phyloP scores from a whole-genome alignment of 306 rosid species.

The Datisca glomerata region DNA sequence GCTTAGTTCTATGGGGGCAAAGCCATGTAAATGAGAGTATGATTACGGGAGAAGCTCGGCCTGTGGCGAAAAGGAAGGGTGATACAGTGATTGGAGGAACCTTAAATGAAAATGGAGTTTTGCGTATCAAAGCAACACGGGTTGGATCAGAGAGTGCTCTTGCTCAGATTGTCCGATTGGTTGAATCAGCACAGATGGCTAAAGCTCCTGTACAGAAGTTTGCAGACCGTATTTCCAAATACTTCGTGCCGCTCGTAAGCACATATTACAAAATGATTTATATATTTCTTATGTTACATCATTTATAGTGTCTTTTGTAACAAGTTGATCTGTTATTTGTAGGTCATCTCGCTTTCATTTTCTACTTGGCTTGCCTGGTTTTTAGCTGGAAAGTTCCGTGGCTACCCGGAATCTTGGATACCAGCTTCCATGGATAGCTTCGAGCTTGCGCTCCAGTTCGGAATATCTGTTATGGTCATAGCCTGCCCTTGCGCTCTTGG shows the following conservation, averaged over 20 bases:
- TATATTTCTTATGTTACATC: no score
- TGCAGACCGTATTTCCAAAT: constrained; percentile 65
- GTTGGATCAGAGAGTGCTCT: constrained; percentile 84
- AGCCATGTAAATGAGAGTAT: constrained; percentile 89
- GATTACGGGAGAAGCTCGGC: constrained; percentile 87
- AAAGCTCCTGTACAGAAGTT: constrained; percentile 85
- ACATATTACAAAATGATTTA: not conserved
- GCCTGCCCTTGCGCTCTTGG: constrained; percentile 93
- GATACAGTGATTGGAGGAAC: constrained; percentile 93
- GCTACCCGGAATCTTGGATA: constrained; percentile 48
- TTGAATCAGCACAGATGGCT: constrained; percentile 82
- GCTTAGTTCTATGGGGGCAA: constrained; percentile 57
- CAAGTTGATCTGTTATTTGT: no score
- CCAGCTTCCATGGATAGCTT: constrained; percentile 61
- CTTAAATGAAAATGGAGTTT: constrained; percentile 67
- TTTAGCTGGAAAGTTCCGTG: constrained; percentile 33
- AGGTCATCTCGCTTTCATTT: no score
- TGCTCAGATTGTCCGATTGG: constrained; percentile 79
- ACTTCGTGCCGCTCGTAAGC: constrained; percentile 78
- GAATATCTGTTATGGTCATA: constrained; percentile 75
- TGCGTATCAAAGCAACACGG: constrained; percentile 60
- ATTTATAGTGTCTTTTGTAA: no score
- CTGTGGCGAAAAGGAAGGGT: constrained; percentile 49
- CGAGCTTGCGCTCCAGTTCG: constrained; percentile 80
- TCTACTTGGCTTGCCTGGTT: constrained; percentile 73